Evolutionary conservation across 1,284 basidiomycete species (phyloP).

Genomic region (Volvariella volvacea): DNA sequence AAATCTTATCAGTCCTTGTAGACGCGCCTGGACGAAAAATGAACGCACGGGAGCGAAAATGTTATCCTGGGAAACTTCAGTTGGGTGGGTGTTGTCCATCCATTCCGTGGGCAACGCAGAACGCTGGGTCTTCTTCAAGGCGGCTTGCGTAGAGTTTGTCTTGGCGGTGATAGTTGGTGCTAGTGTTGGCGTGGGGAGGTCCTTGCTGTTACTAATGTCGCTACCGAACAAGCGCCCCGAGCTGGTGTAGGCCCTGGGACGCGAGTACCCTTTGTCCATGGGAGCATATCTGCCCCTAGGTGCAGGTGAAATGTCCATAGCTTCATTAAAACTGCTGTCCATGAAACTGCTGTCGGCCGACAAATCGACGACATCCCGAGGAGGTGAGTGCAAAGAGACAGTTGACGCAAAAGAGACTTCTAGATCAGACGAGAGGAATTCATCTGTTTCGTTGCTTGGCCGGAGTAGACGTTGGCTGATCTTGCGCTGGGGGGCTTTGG

Average conservation of each 20-base stretch:
- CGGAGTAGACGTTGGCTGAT: conserved; percentile 29
- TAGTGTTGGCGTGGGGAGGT: conserved; percentile 24
- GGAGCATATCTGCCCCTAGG: conserved; percentile 27
- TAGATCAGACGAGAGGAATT: conserved; percentile 64
- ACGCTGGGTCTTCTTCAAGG: conserved; percentile 49
- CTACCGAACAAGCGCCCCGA: conserved; percentile 61
- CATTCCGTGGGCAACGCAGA: conserved; percentile 58
- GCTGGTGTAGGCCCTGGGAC: conserved; percentile 56
- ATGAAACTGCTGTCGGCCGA: conserved; percentile 27
- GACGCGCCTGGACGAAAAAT: conserved; percentile 14
- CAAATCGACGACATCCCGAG: conserved; percentile 36
- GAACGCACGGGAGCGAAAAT: too few species aligned
- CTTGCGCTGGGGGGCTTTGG: conserved; percentile 44
- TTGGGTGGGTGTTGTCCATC: conserved; percentile 29
- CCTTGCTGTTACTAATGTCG: conserved; percentile 54
- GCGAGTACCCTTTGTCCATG: conserved; percentile 20
- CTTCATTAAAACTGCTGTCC: conserved; percentile 41
- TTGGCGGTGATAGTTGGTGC: conserved; percentile 23
- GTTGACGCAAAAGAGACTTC: conserved; percentile 76
- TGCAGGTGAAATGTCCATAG: conserved; percentile 77
- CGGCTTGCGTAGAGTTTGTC: conserved; percentile 28
- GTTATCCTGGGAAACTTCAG: conserved; percentile 13
- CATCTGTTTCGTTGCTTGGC: conserved; percentile 48
- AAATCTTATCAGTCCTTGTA: conserved; percentile 9
- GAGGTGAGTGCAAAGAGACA: conserved; percentile 70